These are phyloP conservation scores for Kwoniella dejecticola DNA, from an alignment of 768 basidiomycete genomes.

Conservation along the genomic window DNA sequence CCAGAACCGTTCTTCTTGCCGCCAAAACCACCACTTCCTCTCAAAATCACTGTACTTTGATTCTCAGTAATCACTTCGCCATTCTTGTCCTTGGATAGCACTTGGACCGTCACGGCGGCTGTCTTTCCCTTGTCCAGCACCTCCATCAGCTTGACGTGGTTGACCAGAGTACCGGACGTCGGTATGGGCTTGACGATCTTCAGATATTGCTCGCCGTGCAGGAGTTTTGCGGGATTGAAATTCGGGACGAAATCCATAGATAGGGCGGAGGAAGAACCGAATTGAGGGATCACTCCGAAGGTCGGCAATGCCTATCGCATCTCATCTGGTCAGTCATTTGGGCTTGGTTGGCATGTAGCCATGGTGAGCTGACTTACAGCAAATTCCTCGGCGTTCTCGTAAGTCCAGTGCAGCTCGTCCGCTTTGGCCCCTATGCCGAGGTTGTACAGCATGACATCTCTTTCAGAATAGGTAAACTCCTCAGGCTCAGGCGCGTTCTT, in stretches of 20 bases:
- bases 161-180: constrained; percentile 76
- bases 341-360: not conserved
- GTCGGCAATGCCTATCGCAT: constrained; percentile 71
- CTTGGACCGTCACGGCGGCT: constrained; percentile 77
- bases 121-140: constrained; percentile 74
- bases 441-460: constrained; percentile 93
- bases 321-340: not conserved
- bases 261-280: constrained; percentile 68
- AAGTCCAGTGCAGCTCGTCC: constrained; percentile 87
- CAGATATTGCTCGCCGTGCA: constrained; percentile 96
- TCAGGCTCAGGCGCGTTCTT: constrained; percentile 59
- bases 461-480: constrained; percentile 77
- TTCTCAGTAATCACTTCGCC: constrained; percentile 87
- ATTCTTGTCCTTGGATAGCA: constrained; percentile 79
- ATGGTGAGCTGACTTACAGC: constrained; percentile 30
- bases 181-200: constrained; percentile 78
- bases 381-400: constrained; percentile 85
- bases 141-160: constrained; percentile 66
- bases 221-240: constrained; percentile 92
- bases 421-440: constrained; percentile 91
- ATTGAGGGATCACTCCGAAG: constrained; percentile 93
- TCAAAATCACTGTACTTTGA: constrained; percentile 85
- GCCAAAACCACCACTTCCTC: constrained; percentile 94
- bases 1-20: constrained; percentile 82
- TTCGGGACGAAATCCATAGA: constrained; percentile 79